Evolutionary conservation across 148 eudicot species (phyloP).

Genomic region (Simmondsia chinensis): DNA sequence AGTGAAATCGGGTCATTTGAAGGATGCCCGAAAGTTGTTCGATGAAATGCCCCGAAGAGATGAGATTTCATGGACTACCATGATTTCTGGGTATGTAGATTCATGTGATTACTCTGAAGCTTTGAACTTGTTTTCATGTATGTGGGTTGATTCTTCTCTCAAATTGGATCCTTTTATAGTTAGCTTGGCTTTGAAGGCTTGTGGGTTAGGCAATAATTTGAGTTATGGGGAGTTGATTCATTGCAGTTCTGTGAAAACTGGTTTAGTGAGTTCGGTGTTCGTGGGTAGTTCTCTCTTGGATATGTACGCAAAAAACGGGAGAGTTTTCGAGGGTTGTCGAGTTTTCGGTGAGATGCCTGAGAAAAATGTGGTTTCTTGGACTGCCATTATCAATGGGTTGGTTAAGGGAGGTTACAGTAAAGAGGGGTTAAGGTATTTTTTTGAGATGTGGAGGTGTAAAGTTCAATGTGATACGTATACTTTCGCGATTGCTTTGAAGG

Average conservation of each 20-base stretch:
- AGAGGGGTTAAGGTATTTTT: constrained; percentile 59
- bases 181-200: constrained; percentile 73
- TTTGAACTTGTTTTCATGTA: constrained; percentile 40
- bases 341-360: constrained; percentile 76
- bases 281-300: constrained; percentile 84
- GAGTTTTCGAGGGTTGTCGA: constrained; percentile 47
- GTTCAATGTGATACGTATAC: constrained; percentile 58
- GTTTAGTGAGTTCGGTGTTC: constrained; percentile 56
- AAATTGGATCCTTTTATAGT: constrained; percentile 56
- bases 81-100: constrained; percentile 68
- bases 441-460: constrained; percentile 42
- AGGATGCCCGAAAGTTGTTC: constrained; percentile 59
- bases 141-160: constrained; percentile 44
- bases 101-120: constrained; percentile 42
- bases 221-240: constrained; percentile 49
- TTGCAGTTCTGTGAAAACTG: constrained; percentile 50
- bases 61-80: constrained; percentile 62
- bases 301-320: constrained; percentile 68
- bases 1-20: constrained; percentile 36
- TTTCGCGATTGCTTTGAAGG: constrained; percentile 82
- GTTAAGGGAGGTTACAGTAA: constrained; percentile 53
- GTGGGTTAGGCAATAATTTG: constrained; percentile 34
- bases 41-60: constrained; percentile 63
- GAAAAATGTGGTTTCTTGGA: constrained; percentile 90
- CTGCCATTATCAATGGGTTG: constrained; percentile 75